Evolutionary conservation across 306 rosid species (phyloP), one percentile per base, ranked within the genome.

Genomic region (Arachis hypogaea): DNA sequence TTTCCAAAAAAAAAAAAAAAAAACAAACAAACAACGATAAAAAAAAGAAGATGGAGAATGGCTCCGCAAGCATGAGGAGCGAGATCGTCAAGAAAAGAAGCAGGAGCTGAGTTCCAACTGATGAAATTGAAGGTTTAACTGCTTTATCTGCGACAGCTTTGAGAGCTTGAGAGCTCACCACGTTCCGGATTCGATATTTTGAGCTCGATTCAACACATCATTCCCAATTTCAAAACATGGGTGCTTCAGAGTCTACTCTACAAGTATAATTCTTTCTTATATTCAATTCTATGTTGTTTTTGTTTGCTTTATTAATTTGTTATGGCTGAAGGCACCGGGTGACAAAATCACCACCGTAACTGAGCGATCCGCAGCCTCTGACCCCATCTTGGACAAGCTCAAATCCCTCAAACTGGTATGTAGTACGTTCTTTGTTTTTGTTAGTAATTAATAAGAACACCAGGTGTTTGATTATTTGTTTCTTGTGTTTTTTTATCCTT

Each of bases 301-400:
- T 16, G 6, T 63, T 7, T 71, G 47, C 52, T 62, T 64, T 47
- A 66, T 18, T 41, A 69, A 75, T 84, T 79, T 22, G 45, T 69
- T 28, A 42, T 58, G 50, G 44, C 33, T 73, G 79, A 76, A 90
- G 97, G 47, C 80, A 36, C 74, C 79, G 11, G 86, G 65, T 72
- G 96, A 95, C 45, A 86, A 80, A 86, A 92, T 92, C 84, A 90
- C 99, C 80, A 87, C 98, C 74, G 88, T 90, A 47, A 84, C 88
- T 5, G 88, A 81, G 63, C 90, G 88, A 80, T 87, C 81, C 5
- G 85, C 85, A 71, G 81, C 80, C 41, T 80, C 85, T 22, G 99
- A 95, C 75, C 97, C 93, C 70, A 62, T 92, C 60, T 61, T 90
- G 28, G 92, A 88, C 66, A 85, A 72, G 69, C 96, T 90, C 77